phyloP scores from a whole-genome alignment of 2,329 filamentous ascomycete species.

The Lasiodiplodia sp. region DNA sequence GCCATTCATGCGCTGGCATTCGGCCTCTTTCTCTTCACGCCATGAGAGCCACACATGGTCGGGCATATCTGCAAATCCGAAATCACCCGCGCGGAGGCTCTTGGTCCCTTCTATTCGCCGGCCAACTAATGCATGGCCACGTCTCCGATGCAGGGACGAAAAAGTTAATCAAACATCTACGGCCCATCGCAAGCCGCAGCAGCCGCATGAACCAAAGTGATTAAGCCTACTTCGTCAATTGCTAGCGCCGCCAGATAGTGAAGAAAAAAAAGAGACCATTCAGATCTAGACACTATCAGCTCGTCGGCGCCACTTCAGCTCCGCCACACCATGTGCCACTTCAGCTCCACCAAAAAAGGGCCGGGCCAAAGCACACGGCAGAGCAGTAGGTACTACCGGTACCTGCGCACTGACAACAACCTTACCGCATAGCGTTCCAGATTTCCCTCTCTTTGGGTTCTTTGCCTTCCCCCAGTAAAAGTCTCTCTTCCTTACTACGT shows the following conservation, averaged over 20 bases:
- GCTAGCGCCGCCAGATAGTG: neutral
- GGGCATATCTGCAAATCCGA: neutral
- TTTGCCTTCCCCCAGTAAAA: neutral
- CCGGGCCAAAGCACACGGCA: neutral
- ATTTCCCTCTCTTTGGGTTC: neutral
- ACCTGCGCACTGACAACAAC: neutral
- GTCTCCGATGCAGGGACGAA: neutral
- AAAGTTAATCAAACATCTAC: neutral
- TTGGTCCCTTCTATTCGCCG: neutral
- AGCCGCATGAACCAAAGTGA: neutral
- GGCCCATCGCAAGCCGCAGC: too few species aligned
- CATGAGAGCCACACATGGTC: neutral
- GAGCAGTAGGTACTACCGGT: neutral
- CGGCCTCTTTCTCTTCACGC: neutral
- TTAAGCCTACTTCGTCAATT: neutral
- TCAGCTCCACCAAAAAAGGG: neutral
- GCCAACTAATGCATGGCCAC: neutral
- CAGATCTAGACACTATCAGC: neutral
- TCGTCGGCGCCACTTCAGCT: neutral
- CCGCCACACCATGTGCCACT: neutral
- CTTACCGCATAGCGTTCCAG: neutral
- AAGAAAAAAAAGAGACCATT: neutral
- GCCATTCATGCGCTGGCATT: constrained; percentile 6
- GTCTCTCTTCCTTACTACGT: too few species aligned
- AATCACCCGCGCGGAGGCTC: neutral